A percentile compares a stretch with the other conserved stretches of the same genome.
phyloP scores from a whole-genome alignment of 169 alveolate genomes.

The Cyclospora cayetanensis region DNA sequence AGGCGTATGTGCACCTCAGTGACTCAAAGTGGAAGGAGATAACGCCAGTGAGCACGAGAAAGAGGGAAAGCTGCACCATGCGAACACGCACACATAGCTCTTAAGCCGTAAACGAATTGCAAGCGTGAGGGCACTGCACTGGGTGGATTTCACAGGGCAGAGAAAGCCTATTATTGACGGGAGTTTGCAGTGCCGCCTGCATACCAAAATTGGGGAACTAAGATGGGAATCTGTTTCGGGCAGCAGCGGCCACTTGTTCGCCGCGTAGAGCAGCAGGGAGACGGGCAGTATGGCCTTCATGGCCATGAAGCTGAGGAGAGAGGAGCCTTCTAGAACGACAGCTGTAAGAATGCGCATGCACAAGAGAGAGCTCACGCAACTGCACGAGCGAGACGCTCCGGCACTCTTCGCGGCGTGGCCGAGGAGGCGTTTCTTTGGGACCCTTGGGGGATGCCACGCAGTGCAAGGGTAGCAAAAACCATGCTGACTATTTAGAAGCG shows the following conservation, averaged over 20 bases:
- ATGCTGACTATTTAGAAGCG: no score
- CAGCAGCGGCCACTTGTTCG: conserved; percentile 31
- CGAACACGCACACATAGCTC: background rate
- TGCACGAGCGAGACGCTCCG: no score
- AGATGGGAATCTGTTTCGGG: background rate
- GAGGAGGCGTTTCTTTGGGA: no score
- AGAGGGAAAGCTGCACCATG: background rate
- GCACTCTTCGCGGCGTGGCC: no score
- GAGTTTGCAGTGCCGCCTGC: background rate
- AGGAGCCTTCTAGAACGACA: conserved; percentile 2
- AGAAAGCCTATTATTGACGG: background rate
- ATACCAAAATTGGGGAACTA: background rate
- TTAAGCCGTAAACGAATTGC: background rate
- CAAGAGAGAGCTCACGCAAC: no score
- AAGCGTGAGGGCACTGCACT: background rate
- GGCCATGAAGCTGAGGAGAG: conserved; percentile 13
- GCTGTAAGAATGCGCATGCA: no score
- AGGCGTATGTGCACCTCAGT: background rate
- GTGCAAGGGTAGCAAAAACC: no score
- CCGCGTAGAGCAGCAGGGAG: conserved; percentile 4
- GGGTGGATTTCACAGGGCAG: background rate
- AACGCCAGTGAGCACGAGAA: conserved; percentile 18
- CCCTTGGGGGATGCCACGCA: no score
- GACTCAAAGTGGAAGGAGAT: conserved; percentile 26
- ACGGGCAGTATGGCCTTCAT: conserved; percentile 50